Evolutionary conservation across 495 filamentous ascomycete genomes (phyloP), one percentile per base, ranked within the genome.

Genomic region (Penicillium salamii): DNA sequence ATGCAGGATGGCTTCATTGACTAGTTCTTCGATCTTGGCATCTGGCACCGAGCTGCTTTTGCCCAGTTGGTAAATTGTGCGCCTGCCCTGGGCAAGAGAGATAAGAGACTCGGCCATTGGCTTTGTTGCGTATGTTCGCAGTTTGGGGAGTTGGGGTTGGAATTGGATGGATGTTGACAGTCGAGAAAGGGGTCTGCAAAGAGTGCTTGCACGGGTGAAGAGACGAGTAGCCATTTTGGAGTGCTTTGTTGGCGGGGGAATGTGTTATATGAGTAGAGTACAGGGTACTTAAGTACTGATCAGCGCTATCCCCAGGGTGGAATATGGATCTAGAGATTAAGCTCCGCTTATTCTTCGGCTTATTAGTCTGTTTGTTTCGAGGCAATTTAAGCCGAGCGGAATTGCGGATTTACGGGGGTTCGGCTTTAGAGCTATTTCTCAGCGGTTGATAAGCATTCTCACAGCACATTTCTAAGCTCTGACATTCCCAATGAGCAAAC

Each of bases 61-160:
- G 50, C 65, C 68, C 23, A 82, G 67, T 29, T 67, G 50, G 59
- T 80, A 79, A 59, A 76, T 69, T 34, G 68, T 75, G 58, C 77
- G 78, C 34, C 78, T 72, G 53, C 52, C 41, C 53, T 73, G 61
- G 49, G 68, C 70, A 8, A 72, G 58, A 11, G 66, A 50, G 47
- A 76, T 52, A 44, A 78, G 70, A 39, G 61, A 35, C 24, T 63
- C 63, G 23, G 61, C 43, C 38, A 65, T 59, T 32, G 29, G 45
- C 56, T 60, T 45, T 56, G 45, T 49, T 49, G 32, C 37, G 50
- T 34, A 21, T 50, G n/a, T 9, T 34, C 49, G 21, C 39, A 33
- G 8, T 29, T 26, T 17, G 42, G 34, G 14, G 41, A 47, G 13
- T 48, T 12, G 23, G 33, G 3, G 3, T 13, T 19, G 5, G 19